phyloP scores from a whole-genome alignment of 208 protist species.

The Crithidia brevicula region DNA sequence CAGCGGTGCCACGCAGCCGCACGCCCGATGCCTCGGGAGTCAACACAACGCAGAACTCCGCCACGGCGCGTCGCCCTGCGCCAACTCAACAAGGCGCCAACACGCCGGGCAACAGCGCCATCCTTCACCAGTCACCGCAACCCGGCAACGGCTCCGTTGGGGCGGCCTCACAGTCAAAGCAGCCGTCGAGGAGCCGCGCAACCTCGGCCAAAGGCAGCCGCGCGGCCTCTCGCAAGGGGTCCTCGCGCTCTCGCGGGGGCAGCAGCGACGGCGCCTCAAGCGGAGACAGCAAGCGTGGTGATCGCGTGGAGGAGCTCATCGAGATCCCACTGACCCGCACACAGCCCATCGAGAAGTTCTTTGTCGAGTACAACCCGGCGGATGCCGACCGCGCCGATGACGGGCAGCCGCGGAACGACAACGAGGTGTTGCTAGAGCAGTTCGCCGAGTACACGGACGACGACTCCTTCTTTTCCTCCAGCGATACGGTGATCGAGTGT shows the following conservation, averaged over 20 bases:
- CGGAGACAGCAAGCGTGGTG: constrained; percentile 20
- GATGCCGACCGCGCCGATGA: constrained; percentile 38
- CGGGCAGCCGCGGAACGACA: constrained; percentile 66
- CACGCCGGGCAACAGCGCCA: constrained; percentile 10
- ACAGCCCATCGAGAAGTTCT: constrained; percentile 82
- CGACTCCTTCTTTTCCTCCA: constrained; percentile 88
- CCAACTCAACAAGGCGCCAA: constrained; percentile 6
- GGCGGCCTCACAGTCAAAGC: background rate
- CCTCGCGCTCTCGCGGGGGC: constrained; percentile 18
- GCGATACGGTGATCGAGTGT: constrained; percentile 64
- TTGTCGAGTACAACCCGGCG: constrained; percentile 60
- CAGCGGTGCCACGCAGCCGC: background rate
- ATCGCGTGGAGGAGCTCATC: constrained; percentile 74
- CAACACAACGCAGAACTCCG: constrained; percentile 22
- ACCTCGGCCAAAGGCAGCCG: constrained; percentile 7
- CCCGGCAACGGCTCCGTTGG: background rate
- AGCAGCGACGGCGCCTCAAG: constrained; percentile 30
- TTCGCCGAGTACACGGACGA: constrained; percentile 93
- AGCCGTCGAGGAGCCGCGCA: constrained; percentile 5
- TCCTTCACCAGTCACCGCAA: background rate
- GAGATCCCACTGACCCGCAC: constrained; percentile 47
- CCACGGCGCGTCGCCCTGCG: constrained; percentile 16
- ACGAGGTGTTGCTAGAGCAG: constrained; percentile 80
- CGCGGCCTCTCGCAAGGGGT: constrained; percentile 15
- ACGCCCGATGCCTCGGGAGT: constrained; percentile 3